Conservation (phyloP, 257 asterid genomes). For the Parsonsia alboflavescens region DNA sequence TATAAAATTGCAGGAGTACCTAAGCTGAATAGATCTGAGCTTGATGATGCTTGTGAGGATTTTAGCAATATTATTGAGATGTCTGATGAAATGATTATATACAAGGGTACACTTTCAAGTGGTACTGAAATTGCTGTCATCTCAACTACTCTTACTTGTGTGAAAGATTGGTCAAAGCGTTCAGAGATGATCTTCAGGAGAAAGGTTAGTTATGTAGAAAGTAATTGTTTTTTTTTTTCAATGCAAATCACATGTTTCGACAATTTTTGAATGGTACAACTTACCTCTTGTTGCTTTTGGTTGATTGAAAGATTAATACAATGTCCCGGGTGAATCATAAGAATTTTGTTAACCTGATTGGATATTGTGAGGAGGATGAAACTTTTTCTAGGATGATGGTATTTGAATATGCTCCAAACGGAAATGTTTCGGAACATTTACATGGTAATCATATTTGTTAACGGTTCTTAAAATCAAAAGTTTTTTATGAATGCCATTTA, state of each 20-base stretch:
- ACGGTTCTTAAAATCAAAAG: background rate
- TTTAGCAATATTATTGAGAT: constrained; percentile 71
- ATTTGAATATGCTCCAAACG: constrained; percentile 94
- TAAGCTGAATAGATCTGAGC: constrained; percentile 71
- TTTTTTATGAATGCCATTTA: background rate
- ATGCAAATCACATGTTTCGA: background rate
- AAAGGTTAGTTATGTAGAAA: constrained; percentile 45
- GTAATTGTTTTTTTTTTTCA: background rate
- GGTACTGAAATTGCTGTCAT: constrained; percentile 90
- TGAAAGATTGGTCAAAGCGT: constrained; percentile 68
- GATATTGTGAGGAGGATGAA: constrained; percentile 85
- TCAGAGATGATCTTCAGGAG: constrained; percentile 62
- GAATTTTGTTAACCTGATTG: constrained; percentile 81
- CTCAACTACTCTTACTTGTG: constrained; percentile 57
- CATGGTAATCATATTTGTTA: constrained; percentile 46
- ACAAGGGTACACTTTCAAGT: constrained; percentile 88
- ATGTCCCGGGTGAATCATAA: constrained; percentile 88
- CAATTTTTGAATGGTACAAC: background rate
- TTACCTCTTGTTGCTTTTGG: background rate
- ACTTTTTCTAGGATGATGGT: constrained; percentile 96
- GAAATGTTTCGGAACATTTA: constrained; percentile 74
- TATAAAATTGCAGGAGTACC: constrained; percentile 63
- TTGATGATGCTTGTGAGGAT: constrained; percentile 91
- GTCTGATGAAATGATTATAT: constrained; percentile 48
- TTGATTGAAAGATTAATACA: constrained; percentile 52